Conservation (phyloP, 2,329 filamentous ascomycete genomes). For the Aureobasidium sp. region DNA sequence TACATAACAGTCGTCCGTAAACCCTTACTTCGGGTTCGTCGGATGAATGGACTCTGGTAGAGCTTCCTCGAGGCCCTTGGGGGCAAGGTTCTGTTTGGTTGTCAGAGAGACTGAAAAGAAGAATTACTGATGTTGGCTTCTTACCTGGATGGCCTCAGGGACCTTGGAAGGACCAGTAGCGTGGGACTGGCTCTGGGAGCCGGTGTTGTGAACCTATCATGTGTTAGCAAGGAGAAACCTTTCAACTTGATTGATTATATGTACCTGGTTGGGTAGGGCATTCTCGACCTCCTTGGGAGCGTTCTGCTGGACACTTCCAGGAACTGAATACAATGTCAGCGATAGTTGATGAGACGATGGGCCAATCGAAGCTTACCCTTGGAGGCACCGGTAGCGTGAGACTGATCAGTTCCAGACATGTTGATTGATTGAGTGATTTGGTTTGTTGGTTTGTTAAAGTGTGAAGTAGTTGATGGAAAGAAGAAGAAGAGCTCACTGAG, state of each 20-base stretch:
- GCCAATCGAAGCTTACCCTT: not conserved
- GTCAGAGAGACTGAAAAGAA: too few species aligned
- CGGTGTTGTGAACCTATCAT: not conserved
- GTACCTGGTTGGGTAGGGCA: not conserved
- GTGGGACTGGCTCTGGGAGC: not conserved
- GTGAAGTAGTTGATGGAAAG: not conserved
- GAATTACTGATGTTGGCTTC: too few species aligned
- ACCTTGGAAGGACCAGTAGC: conserved; percentile 12
- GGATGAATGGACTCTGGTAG: conserved; percentile 2
- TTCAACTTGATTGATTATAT: too few species aligned
- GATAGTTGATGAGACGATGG: not conserved
- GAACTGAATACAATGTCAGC: not conserved
- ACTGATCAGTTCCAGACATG: conserved; percentile 15
- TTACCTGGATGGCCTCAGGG: conserved; percentile 5
- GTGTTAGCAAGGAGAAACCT: not conserved
- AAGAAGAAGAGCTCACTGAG: not conserved
- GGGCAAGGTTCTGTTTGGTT: not conserved
- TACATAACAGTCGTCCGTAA: not conserved
- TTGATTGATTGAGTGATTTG: conserved; percentile 1
- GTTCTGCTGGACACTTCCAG: not conserved
- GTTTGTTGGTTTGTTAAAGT: not conserved
- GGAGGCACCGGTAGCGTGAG: conserved; percentile 13
- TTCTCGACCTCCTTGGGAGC: conserved; percentile 7
- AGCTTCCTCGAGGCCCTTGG: conserved; percentile 7
- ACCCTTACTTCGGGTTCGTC: not conserved